These are phyloP conservation scores for Cucurbita argyrosperma DNA, from an alignment of 306 rosid species.

Conservation along the genomic window DNA sequence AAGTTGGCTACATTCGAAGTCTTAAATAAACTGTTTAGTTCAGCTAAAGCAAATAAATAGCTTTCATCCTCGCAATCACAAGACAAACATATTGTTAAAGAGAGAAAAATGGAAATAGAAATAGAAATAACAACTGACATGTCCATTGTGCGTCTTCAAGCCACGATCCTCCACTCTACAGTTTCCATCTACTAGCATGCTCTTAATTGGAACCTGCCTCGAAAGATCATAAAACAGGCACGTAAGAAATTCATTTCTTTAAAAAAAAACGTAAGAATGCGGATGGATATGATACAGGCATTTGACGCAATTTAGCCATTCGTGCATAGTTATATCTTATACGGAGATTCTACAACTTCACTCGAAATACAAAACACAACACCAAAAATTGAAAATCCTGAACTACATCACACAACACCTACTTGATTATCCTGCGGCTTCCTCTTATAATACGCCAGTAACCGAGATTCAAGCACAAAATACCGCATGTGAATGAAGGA, in stretches of 20 bases:
- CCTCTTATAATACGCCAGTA: conserved; percentile 86
- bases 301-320: background rate
- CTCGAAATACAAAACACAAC: background rate
- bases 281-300: background rate
- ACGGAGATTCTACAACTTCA: background rate
- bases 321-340: background rate
- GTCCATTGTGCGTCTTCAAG: conserved; percentile 95
- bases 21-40: background rate
- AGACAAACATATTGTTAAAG: background rate
- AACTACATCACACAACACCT: conserved; percentile 1
- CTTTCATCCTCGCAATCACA: background rate
- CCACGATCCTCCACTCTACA: conserved; percentile 99
- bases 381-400: background rate
- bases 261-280: background rate
- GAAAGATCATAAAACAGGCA: conserved; percentile 5
- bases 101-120: conserved; percentile 8
- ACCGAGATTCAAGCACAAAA: conserved; percentile 86
- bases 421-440: conserved; percentile 96
- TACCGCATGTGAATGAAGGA: conserved; percentile 94
- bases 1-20: background rate
- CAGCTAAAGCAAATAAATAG: background rate
- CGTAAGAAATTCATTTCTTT: background rate
- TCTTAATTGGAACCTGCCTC: conserved; percentile 76
- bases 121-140: conserved; percentile 46
- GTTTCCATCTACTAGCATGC: conserved; percentile 81